These are phyloP conservation scores for Glycine soja DNA, from an alignment of 306 rosid species.

Conservation along the genomic window DNA sequence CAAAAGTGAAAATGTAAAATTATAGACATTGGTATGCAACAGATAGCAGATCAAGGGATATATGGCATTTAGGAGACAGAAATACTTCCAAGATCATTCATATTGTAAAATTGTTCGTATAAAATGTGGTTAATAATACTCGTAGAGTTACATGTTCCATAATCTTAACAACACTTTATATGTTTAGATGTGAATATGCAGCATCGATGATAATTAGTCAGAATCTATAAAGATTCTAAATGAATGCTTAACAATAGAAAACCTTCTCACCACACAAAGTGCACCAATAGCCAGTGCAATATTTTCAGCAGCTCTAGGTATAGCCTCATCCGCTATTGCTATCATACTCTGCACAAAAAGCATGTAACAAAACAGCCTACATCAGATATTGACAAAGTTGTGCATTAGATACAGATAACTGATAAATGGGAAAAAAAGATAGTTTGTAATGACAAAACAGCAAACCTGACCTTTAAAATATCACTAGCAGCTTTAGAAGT, in stretches of 20 bases:
- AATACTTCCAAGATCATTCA: slow-evolving; percentile 40
- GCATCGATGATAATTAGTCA: slow-evolving; percentile 27
- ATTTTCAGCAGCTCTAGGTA: slow-evolving; percentile 95
- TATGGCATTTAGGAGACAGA: slow-evolving; percentile 29
- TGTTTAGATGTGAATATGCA: slow-evolving; percentile 33
- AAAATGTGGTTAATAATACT: slow-evolving; percentile 18
- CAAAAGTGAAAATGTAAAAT: slow-evolving; percentile 21
- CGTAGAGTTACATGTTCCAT: slow-evolving; percentile 36
- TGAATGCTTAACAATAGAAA: slow-evolving; percentile 40
- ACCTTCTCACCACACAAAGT: slow-evolving; percentile 76
- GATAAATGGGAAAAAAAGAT: slow-evolving; percentile 26
- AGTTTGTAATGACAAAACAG: slow-evolving; percentile 40
- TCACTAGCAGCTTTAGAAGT: slow-evolving; percentile 77
- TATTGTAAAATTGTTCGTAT: slow-evolving; percentile 27
- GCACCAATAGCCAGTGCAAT: slow-evolving; percentile 96
- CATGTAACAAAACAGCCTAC: neutral
- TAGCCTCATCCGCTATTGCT: slow-evolving; percentile 70
- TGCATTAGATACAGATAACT: slow-evolving; percentile 32
- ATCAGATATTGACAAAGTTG: slow-evolving; percentile 42
- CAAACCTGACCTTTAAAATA: slow-evolving; percentile 73
- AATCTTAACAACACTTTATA: slow-evolving; percentile 11
- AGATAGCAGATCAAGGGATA: slow-evolving; percentile 23
- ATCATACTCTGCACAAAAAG: slow-evolving; percentile 68
- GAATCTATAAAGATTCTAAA: slow-evolving; percentile 30
- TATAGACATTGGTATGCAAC: slow-evolving; percentile 26